phyloP scores from a whole-genome alignment of 495 filamentous ascomycete species.

The Apiosordaria backusii region DNA sequence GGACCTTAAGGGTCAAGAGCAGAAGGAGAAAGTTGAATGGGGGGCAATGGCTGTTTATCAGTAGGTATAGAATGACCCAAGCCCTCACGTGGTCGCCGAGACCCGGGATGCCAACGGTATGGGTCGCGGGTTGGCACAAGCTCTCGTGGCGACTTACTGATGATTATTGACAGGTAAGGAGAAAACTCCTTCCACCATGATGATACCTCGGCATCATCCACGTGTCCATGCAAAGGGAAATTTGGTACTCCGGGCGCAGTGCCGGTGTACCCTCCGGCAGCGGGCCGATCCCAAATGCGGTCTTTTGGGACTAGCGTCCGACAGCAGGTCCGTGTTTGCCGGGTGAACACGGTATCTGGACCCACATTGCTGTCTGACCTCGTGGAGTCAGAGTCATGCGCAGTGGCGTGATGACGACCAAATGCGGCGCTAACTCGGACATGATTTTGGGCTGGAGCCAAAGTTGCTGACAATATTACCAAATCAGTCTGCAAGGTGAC shows the following conservation, averaged over 20 bases:
- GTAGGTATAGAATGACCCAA: not conserved
- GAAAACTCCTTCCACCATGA: not conserved
- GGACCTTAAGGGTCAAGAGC: slow-evolving; percentile 7
- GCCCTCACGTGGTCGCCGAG: not conserved
- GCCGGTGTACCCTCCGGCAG: not conserved
- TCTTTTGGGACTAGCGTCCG: slow-evolving; percentile 15
- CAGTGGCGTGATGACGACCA: not conserved
- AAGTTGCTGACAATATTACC: too few relatives aligned
- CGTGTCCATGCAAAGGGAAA: not conserved
- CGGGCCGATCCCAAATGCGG: slow-evolving; percentile 14
- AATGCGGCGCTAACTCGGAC: too few relatives aligned
- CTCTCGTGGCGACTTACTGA: not conserved
- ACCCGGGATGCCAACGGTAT: not conserved
- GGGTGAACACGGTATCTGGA: slow-evolving; percentile 2
- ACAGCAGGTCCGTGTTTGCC: not conserved
- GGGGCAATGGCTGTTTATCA: not conserved
- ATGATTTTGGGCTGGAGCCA: too few relatives aligned
- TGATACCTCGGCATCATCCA: slow-evolving; percentile 34
- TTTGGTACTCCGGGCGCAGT: not conserved
- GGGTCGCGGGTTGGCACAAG: not conserved
- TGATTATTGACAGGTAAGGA: not conserved
- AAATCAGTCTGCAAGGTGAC: too few relatives aligned
- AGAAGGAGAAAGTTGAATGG: not conserved
- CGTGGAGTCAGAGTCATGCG: not conserved
- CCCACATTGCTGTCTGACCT: not conserved